Conservation (phyloP, 2,329 filamentous ascomycete species). For the Trichophyton schoenleinii region DNA sequence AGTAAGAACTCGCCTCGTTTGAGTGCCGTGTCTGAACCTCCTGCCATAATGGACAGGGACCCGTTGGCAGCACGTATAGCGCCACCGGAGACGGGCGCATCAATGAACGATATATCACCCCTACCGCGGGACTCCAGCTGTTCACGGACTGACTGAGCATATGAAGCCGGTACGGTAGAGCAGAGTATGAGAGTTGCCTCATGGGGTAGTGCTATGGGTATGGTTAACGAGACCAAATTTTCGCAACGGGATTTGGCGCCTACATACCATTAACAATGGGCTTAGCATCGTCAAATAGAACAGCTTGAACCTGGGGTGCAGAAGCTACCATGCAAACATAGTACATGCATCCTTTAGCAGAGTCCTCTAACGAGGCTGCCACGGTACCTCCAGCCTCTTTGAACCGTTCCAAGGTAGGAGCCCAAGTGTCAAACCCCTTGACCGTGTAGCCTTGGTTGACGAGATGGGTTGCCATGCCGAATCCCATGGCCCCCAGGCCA, state of each 20-base stretch:
- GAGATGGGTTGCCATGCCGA: constrained; percentile 67
- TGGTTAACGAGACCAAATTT: not conserved
- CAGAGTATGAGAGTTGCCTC: constrained; percentile 53
- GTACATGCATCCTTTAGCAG: constrained; percentile 47
- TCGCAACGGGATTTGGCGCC: not conserved
- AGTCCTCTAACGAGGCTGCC: constrained; percentile 48
- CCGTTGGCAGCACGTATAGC: constrained; percentile 56
- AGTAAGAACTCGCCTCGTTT: constrained; percentile 47
- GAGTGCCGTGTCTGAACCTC: constrained; percentile 46
- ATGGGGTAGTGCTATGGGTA: constrained; percentile 36
- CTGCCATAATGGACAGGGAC: constrained; percentile 64
- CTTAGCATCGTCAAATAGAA: constrained; percentile 48
- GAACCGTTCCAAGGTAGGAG: constrained; percentile 54
- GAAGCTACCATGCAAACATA: constrained; percentile 68
- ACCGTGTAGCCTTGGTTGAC: constrained; percentile 54
- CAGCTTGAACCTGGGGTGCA: constrained; percentile 52
- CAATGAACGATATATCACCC: constrained; percentile 53
- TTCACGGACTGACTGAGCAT: constrained; percentile 48
- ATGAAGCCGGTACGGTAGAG: constrained; percentile 57
- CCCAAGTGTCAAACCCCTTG: constrained; percentile 59
- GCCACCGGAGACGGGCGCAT: constrained; percentile 61
- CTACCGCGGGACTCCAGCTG: constrained; percentile 45
- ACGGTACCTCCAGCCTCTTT: constrained; percentile 47
- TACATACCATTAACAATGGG: constrained; percentile 30
- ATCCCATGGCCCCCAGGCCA: constrained; percentile 69